Conservation (phyloP, 139 green algal genomes). For the Limnomonas spitsbergensis region DNA sequence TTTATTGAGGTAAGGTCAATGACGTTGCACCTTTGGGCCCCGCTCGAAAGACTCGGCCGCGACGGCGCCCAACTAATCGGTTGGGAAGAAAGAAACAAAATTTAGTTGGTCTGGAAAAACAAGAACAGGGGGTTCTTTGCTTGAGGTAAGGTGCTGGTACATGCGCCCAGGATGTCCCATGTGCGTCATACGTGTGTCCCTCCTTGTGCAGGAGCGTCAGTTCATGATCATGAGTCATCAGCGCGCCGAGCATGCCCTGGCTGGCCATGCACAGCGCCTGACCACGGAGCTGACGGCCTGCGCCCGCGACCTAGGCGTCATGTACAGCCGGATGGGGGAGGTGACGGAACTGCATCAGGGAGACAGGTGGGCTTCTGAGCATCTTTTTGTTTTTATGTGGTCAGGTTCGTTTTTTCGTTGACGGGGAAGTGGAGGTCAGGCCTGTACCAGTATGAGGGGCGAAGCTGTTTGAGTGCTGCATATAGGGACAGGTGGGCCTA, state of each 20-base stretch:
- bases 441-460: background rate
- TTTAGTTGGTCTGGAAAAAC: background rate
- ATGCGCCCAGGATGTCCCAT: background rate
- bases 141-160: background rate
- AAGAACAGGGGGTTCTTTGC: conserved; percentile 4
- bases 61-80: background rate
- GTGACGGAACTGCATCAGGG: background rate
- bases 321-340: conserved; percentile 11
- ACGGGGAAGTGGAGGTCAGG: background rate
- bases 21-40: too few species aligned
- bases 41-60: too few species aligned
- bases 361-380: conserved; percentile 11
- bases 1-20: too few species aligned
- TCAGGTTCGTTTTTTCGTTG: background rate
- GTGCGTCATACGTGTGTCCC: background rate
- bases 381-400: background rate
- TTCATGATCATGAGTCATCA: conserved; percentile 60
- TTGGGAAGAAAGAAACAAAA: background rate
- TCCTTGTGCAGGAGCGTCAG: conserved; percentile 50
- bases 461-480: too few species aligned
- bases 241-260: conserved; percentile 59
- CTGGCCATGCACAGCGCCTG: conserved; percentile 44
- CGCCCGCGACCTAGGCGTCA: background rate
- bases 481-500: background rate
- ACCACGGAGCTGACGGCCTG: conserved; percentile 32